Evolutionary conservation across 345 rosid species (phyloP), one percentile per base, ranked within the genome.

Genomic region (Citrus maxima): DNA sequence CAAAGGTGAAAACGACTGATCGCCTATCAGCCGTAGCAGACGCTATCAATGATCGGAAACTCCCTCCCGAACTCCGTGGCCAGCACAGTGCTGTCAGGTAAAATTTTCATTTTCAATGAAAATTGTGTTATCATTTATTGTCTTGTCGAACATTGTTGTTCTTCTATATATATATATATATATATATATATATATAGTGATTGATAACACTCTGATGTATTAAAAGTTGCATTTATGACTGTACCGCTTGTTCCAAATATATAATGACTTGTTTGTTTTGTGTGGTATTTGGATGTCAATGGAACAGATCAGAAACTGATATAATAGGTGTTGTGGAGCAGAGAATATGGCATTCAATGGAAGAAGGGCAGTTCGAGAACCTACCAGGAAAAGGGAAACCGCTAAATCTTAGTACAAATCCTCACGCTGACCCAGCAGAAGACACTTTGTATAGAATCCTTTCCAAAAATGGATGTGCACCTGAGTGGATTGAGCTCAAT

Each of bases 261-360:
- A 1, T 35, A 3, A 10, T 62, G 14, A 24, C 30, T 10, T 7
- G 13, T 13, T 18, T 69, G 2, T 42, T 18, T 42, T 14, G 18
- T 13, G 27, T 14, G 3, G 27, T 46, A 9, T 24, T 70, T 24
- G 63, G 25, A 40, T 77, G 67, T 73, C 13, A 64, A 67, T 49
- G 78, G 70, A 78, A 69, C 88, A 93, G 98, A 86, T 89, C 99
- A 67, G 99, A 95, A 81, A 95, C 97, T 4, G 99, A 95, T 72
- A 90, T 95, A 66, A 75, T 84, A 64, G 89, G 90, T 67, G 88
- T 95, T 51, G 98, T 95, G 18, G 99, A 95, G 91, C 99, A 84
- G 67, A 88, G 96, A 82, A 93, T 95, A 85, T 95, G 96, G 98
- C 95, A 88, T 79, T 95, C 99, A 0, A 95, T 95, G 97, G 95